Evolutionary conservation across 1,284 basidiomycete species (phyloP), one percentile per base, ranked within the genome.

Genomic region (Tilletia horrida): DNA sequence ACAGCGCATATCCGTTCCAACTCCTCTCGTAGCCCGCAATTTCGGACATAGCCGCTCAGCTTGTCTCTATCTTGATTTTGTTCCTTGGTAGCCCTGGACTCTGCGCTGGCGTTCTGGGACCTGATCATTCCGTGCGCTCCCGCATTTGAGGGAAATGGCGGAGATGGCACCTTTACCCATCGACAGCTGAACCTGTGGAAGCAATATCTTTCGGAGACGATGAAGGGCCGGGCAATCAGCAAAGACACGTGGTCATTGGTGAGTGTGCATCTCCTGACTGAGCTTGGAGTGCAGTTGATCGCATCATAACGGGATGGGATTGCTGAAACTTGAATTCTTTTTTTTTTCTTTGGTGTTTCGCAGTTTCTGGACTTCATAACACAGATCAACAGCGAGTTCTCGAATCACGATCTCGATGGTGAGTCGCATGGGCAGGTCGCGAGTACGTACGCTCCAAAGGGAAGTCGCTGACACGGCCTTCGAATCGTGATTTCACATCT

Each of bases 241-340:
- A 93, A 91, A 83, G 94, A 97, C 84, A 93, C 92, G 1, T 97
- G 94, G 94, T 84, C 86, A 64, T 90, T 95, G 87, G 66, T 50
- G 62, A 50, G 65, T 63, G 64, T 3, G 11, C 11, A 6, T 40
- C 35, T 40, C 6, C 6, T 40, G 35, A 11, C 11, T 40, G 16
- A 42, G n/a, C 50, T 52, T 13, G 47, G 14, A 7, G 7, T 21
- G 9, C 67, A 64, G 64, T 23, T 66, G 8, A 65, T 64, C 35
- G 3, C 47, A 1, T n/a, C n/a, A n/a, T n/a, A n/a, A n/a, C n/a
- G n/a, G n/a, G n/a, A n/a, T 67, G 64, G 25, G 57, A 66, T 55
- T 50, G 47, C 31, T 14, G 35, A n/a, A 63, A 18, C 55, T 29
- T 27, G 52, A 13, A 11, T 23, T 35, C 35, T n/a, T 23, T 48